A percentile compares a stretch with the other conserved stretches of the same genome.
phyloP scores from a whole-genome alignment of 148 eudicot species.

The Heliamphora exappendiculata region DNA sequence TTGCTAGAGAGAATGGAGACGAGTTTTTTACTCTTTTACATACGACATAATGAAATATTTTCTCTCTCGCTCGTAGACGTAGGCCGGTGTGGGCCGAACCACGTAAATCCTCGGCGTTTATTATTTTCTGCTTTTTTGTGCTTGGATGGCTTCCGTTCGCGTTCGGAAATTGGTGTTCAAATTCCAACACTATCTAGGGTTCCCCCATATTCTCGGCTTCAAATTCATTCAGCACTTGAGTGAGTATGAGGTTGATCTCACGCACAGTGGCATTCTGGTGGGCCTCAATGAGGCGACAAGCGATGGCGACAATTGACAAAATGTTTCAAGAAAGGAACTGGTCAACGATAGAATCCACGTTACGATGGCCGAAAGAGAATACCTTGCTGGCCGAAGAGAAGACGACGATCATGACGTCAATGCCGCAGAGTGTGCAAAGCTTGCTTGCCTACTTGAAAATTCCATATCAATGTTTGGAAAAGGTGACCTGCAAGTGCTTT shows the following conservation, averaged over 20 bases:
- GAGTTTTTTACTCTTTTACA: no score
- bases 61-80: no score
- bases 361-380: constrained; percentile 45
- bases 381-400: constrained; percentile 48
- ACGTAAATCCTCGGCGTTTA: no score
- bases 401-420: constrained; percentile 34
- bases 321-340: constrained; percentile 31
- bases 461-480: constrained; percentile 53
- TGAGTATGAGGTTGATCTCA: constrained; percentile 35
- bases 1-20: no score
- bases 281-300: constrained; percentile 12
- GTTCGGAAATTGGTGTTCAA: no score
- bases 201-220: constrained; percentile 36
- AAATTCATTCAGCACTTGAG: constrained; percentile 30
- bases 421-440: constrained; percentile 48
- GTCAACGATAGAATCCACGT: constrained; percentile 32
- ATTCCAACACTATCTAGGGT: no score
- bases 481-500: constrained; percentile 49
- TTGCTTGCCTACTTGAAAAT: constrained; percentile 57
- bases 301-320: constrained; percentile 12
- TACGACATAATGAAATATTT: no score
- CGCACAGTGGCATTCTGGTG: constrained; percentile 15
- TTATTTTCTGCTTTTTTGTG: no score
- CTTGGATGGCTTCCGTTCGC: no score
- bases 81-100: no score